Percentiles rank a stretch among this genome's conserved stretches.
These are phyloP conservation scores for Solanum neorickii DNA, from an alignment of 257 asterid genomes.

Conservation along the genomic window DNA sequence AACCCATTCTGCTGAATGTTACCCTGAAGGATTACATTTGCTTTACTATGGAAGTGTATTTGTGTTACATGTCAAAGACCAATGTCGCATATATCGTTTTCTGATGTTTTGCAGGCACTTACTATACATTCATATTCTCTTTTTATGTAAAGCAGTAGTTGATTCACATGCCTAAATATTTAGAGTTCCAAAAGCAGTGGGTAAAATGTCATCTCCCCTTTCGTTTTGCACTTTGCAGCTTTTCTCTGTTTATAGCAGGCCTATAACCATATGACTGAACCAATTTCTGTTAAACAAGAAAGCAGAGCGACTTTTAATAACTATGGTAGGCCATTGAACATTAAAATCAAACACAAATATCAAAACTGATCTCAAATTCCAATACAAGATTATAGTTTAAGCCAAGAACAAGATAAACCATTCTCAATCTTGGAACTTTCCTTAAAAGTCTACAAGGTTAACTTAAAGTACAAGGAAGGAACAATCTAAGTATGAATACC, in stretches of 20 bases:
- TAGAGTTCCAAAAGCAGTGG: not conserved
- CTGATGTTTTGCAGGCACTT: not conserved
- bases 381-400: not conserved
- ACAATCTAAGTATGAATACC: not conserved
- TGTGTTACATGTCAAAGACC: not conserved
- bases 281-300: conserved; percentile 56
- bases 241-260: conserved; percentile 21
- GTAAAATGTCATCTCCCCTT: not conserved
- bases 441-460: not conserved
- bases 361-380: not conserved
- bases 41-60: not conserved
- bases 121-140: not conserved
- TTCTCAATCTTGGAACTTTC: not conserved
- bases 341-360: not conserved
- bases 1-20: not conserved
- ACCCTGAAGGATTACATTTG: not conserved
- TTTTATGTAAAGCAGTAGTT: not conserved
- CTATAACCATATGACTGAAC: conserved; percentile 72
- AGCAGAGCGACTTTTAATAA: not conserved
- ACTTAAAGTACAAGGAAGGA: not conserved
- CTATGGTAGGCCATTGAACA: not conserved
- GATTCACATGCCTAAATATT: not conserved
- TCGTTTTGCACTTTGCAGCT: not conserved
- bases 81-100: not conserved
- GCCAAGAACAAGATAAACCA: not conserved